phyloP scores from a whole-genome alignment of 1,284 basidiomycete species.

The Cryptococcus wingfieldii region DNA sequence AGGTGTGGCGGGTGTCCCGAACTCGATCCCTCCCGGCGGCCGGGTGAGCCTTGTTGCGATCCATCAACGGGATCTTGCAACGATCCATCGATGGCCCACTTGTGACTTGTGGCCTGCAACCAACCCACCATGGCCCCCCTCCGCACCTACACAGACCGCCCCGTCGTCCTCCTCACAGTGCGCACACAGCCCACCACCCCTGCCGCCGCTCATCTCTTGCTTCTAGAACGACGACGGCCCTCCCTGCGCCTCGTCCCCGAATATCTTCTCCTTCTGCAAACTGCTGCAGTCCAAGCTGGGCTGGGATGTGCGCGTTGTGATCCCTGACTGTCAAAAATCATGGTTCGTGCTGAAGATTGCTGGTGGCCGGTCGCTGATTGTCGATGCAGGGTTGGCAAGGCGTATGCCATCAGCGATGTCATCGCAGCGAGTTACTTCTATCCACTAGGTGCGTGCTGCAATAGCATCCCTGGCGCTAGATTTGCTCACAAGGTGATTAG shows the following conservation, averaged over 20 bases:
- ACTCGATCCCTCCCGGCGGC: not conserved
- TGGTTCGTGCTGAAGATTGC: constrained; percentile 54
- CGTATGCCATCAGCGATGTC: constrained; percentile 75
- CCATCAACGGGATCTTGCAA: too few relatives aligned
- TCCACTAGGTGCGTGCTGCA: constrained; percentile 57
- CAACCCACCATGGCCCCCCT: constrained; percentile 26
- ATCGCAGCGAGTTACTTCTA: constrained; percentile 76
- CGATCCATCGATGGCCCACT: too few relatives aligned
- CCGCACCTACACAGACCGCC: constrained; percentile 29
- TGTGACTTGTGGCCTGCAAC: too few relatives aligned
- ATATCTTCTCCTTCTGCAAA: constrained; percentile 72
- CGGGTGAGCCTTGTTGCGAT: not conserved
- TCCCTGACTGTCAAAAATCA: constrained; percentile 81
- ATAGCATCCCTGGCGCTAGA: not conserved
- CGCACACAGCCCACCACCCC: constrained; percentile 6
- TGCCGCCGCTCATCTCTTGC: not conserved
- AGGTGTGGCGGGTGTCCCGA: not conserved
- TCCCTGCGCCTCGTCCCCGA: constrained; percentile 67
- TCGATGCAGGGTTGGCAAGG: constrained; percentile 59
- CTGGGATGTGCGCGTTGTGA: constrained; percentile 82
- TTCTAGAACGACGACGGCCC: constrained; percentile 72
- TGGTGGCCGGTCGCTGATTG: constrained; percentile 4
- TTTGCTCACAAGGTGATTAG: constrained; percentile 1
- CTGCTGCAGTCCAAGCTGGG: constrained; percentile 63
- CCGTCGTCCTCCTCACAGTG: constrained; percentile 43